Evolutionary conservation across 2,329 filamentous ascomycete species (phyloP).

Genomic region (Calcarisporium arbuscula): DNA sequence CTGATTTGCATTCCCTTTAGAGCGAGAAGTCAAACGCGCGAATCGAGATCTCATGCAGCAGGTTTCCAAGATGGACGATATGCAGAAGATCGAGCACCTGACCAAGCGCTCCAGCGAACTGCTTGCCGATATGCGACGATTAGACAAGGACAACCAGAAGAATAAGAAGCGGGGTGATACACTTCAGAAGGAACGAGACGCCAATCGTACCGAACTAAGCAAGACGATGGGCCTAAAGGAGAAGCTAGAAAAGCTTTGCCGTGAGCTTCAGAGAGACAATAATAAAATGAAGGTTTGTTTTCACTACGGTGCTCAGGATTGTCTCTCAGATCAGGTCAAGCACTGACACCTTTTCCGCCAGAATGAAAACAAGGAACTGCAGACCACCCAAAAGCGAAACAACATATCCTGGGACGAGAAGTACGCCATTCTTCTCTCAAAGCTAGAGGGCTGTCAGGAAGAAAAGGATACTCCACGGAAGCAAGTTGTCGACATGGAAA

Average conservation of each 20-base stretch:
- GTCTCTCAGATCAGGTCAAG: neutral
- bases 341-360: constrained; percentile 28
- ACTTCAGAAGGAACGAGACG: constrained; percentile 94
- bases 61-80: constrained; percentile 84
- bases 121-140: constrained; percentile 87
- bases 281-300: constrained; percentile 84
- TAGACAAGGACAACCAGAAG: constrained; percentile 90
- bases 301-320: no score
- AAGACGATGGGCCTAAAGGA: constrained; percentile 90
- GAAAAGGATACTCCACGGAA: constrained; percentile 78
- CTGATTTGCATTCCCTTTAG: constrained; percentile 36
- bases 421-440: constrained; percentile 70
- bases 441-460: constrained; percentile 83
- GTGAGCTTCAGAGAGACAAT: constrained; percentile 93
- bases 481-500: constrained; percentile 75
- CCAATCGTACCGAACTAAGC: constrained; percentile 77
- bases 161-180: constrained; percentile 93
- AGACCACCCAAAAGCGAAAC: constrained; percentile 78
- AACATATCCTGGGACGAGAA: constrained; percentile 80
- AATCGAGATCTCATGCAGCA: constrained; percentile 85
- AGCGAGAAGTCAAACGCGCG: constrained; percentile 89
- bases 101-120: constrained; percentile 89
- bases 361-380: constrained; percentile 90
- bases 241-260: constrained; percentile 91
- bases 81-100: constrained; percentile 85